Evolutionary conservation across 352 stramenopile species (phyloP).

Genomic region (Peronospora tabacina): DNA sequence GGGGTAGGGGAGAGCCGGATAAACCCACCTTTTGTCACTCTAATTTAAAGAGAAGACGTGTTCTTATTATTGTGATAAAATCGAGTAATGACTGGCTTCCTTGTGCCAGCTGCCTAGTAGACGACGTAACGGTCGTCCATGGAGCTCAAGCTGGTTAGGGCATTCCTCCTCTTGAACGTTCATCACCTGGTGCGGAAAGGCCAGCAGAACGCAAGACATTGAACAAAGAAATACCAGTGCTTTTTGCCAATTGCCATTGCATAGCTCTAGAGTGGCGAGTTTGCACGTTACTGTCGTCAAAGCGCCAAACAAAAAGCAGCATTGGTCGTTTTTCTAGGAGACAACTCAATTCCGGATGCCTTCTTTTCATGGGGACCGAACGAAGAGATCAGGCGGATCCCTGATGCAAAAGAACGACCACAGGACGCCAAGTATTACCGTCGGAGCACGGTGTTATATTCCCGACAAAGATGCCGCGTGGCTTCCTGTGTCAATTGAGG

Average conservation of each 20-base stretch:
- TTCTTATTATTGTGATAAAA: too few species aligned
- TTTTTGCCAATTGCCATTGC: too few species aligned
- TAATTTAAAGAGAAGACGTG: constrained; percentile 3
- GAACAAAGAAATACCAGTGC: too few species aligned
- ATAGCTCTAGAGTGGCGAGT: too few species aligned
- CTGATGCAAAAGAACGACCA: constrained; percentile 10
- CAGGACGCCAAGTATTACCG: constrained; percentile 32
- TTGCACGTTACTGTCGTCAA: too few species aligned
- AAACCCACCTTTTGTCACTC: not conserved
- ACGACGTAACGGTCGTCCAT: too few species aligned
- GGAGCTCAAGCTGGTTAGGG: too few species aligned
- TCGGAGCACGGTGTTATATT: constrained; percentile 69
- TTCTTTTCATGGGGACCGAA: constrained; percentile 19
- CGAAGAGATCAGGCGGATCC: constrained; percentile 1
- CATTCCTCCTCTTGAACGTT: too few species aligned
- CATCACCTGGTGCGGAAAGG: not conserved
- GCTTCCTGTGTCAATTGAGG: constrained; percentile 64
- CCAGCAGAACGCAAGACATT: too few species aligned
- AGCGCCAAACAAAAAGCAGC: too few species aligned
- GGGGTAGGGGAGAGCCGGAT: constrained; percentile 12
- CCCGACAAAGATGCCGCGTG: constrained; percentile 55
- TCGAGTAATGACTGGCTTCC: too few species aligned
- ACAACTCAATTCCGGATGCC: not conserved
- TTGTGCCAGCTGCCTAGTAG: too few species aligned
- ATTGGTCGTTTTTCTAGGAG: not conserved